phyloP scores from a whole-genome alignment of 2,329 filamentous ascomycete genomes.

The Hawksworthiomyces lignivorus region DNA sequence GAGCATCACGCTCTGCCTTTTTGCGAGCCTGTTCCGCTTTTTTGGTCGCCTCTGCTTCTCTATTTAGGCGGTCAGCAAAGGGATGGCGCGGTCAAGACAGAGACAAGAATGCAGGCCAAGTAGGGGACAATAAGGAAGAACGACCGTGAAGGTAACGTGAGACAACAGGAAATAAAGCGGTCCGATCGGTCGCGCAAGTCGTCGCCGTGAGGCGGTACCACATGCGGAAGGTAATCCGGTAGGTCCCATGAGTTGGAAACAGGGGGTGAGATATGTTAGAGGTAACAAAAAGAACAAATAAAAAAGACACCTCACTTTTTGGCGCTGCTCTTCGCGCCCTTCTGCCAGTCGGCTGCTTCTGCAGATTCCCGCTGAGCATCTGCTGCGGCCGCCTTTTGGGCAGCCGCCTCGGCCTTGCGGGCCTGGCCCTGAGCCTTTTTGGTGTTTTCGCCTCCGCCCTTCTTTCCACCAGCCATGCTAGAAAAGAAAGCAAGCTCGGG shows the following conservation, averaged over 20 bases:
- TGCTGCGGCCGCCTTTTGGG: constrained; percentile 66
- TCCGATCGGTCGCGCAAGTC: too few relatives aligned
- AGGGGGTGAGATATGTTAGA: neutral
- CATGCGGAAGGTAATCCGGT: too few relatives aligned
- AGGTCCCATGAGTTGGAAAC: too few relatives aligned
- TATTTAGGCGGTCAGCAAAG: constrained; percentile 27
- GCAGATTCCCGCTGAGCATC: constrained; percentile 56
- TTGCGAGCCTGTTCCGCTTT: constrained; percentile 76
- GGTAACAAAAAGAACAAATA: too few relatives aligned
- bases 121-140: too few relatives aligned
- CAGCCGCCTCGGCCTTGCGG: constrained; percentile 82
- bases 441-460: constrained; percentile 67
- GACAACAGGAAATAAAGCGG: too few relatives aligned
- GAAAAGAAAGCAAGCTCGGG: too few relatives aligned
- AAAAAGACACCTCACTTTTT: constrained; percentile 64
- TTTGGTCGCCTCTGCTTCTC: constrained; percentile 77
- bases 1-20: constrained; percentile 84
- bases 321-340: constrained; percentile 73
- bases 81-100: too few relatives aligned
- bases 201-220: too few relatives aligned
- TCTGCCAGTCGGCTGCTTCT: constrained; percentile 73
- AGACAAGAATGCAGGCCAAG: too few relatives aligned
- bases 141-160: too few relatives aligned
- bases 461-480: constrained; percentile 67
- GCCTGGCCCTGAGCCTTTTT: constrained; percentile 90